These are phyloP conservation scores for Amanita pseudoporphyria DNA, from an alignment of 768 basidiomycete genomes.

Conservation along the genomic window DNA sequence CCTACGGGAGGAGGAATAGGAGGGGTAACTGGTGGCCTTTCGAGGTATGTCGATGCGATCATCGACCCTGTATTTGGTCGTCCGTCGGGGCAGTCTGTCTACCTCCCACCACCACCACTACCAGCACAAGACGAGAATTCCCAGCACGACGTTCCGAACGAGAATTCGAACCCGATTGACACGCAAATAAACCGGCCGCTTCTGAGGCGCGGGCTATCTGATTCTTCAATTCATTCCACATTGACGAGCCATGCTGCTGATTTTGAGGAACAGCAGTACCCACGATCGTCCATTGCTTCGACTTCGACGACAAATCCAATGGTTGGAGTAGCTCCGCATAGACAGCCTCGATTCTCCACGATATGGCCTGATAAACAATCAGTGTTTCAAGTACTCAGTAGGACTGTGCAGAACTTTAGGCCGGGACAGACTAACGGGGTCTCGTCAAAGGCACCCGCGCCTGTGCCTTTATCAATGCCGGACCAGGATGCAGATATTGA, in stretches of 20 bases:
- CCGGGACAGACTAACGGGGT: constrained; percentile 6
- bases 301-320: background rate
- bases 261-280: background rate
- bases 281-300: background rate
- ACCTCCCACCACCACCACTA: background rate
- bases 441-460: background rate
- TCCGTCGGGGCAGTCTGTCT: constrained; percentile 38
- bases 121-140: background rate
- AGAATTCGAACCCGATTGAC: background rate
- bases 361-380: constrained; percentile 33
- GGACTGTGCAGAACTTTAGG: constrained; percentile 42
- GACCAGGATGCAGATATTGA: background rate
- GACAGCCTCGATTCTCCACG: constrained; percentile 11
- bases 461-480: background rate
- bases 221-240: constrained; percentile 87
- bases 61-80: constrained; percentile 37
- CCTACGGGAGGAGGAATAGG: constrained; percentile 11
- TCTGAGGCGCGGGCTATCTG: constrained; percentile 62
- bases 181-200: background rate
- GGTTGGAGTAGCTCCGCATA: background rate
- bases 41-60: constrained; percentile 70
- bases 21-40: constrained; percentile 27
- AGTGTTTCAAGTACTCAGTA: constrained; percentile 44
- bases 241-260: constrained; percentile 52
- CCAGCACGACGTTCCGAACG: background rate